Evolutionary conservation across 2,329 filamentous ascomycete species (phyloP).

Genomic region (Eutypa lata): DNA sequence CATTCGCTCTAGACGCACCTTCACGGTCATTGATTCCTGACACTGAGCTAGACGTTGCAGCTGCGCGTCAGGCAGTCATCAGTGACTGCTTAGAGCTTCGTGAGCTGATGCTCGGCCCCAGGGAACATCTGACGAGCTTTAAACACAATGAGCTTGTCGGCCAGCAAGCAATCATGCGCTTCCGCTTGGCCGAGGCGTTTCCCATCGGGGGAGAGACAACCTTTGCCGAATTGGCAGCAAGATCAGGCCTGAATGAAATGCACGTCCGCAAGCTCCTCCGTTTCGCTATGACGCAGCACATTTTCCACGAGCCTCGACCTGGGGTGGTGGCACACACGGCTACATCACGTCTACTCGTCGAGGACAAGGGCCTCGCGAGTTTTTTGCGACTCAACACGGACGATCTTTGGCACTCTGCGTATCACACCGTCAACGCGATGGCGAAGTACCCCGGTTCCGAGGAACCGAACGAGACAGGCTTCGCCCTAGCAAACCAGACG

Average conservation of each 20-base stretch:
- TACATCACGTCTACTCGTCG: conserved; percentile 15
- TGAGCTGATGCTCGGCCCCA: conserved; percentile 13
- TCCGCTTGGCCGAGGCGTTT: conserved; percentile 8
- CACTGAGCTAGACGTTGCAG: conserved; percentile 3
- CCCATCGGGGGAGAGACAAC: conserved; percentile 11
- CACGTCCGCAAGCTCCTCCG: conserved; percentile 29
- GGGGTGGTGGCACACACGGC: conserved; percentile 18
- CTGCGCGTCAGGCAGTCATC: conserved; percentile 9
- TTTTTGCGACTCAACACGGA: conserved; percentile 54
- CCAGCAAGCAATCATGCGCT: conserved; percentile 5
- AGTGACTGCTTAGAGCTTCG: conserved; percentile 14
- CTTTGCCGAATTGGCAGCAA: conserved; percentile 8
- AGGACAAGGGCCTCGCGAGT: conserved; percentile 42
- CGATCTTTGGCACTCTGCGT: conserved; percentile 46
- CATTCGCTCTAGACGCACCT: conserved; percentile 13
- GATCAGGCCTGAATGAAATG: conserved; percentile 11
- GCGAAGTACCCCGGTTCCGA: conserved; percentile 42
- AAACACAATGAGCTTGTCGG: neutral
- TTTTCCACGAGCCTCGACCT: conserved; percentile 27
- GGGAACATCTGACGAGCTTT: conserved; percentile 15
- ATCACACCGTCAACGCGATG: conserved; percentile 42
- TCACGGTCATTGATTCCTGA: conserved; percentile 2
- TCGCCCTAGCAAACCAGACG: conserved; percentile 47
- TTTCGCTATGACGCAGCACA: conserved; percentile 30
- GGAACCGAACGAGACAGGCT: conserved; percentile 45